A percentile compares a stretch with the other conserved stretches of the same genome.
Conservation (phyloP, 139 green algal genomes). For the Volvox africanus region DNA sequence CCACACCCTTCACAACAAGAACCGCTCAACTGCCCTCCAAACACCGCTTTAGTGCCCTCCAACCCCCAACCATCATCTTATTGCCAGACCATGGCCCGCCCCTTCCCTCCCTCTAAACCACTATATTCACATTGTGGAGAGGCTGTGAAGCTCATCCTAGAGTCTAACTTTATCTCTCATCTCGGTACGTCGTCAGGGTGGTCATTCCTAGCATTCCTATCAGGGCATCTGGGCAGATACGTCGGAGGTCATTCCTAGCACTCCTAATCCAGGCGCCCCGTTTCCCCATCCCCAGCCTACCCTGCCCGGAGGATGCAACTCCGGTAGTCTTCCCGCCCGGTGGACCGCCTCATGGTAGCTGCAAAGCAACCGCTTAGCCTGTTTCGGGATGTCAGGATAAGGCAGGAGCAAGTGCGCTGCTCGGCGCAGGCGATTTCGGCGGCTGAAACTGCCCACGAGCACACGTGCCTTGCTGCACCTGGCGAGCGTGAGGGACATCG, state of each 20-base stretch:
- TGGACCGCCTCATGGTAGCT: slow-evolving; percentile 24
- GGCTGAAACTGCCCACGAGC: slow-evolving; percentile 26
- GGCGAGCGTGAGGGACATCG: background rate
- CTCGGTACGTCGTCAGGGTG: too few relatives aligned
- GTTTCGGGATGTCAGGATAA: background rate
- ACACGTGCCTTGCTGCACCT: slow-evolving; percentile 20
- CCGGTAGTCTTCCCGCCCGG: background rate
- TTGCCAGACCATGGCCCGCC: background rate
- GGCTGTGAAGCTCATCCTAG: too few relatives aligned
- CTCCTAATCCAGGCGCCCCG: too few relatives aligned
- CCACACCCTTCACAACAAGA: too few relatives aligned
- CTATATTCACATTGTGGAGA: too few relatives aligned
- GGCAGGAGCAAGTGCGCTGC: slow-evolving; percentile 35
- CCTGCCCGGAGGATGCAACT: slow-evolving; percentile 36
- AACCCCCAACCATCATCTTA: too few relatives aligned
- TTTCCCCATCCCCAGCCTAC: background rate
- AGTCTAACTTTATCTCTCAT: too few relatives aligned
- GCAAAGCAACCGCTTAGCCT: background rate
- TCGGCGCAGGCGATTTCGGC: slow-evolving; percentile 4
- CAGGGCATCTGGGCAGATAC: too few relatives aligned
- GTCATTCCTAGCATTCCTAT: too few relatives aligned
- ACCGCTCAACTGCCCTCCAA: too few relatives aligned
- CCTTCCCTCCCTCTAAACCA: background rate
- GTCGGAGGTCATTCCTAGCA: too few relatives aligned
- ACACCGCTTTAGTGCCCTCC: too few relatives aligned